Evolutionary conservation across 108 stramenopile species (phyloP), one percentile per base, ranked within the genome.

Genomic region (Parietichytrium sp.): DNA sequence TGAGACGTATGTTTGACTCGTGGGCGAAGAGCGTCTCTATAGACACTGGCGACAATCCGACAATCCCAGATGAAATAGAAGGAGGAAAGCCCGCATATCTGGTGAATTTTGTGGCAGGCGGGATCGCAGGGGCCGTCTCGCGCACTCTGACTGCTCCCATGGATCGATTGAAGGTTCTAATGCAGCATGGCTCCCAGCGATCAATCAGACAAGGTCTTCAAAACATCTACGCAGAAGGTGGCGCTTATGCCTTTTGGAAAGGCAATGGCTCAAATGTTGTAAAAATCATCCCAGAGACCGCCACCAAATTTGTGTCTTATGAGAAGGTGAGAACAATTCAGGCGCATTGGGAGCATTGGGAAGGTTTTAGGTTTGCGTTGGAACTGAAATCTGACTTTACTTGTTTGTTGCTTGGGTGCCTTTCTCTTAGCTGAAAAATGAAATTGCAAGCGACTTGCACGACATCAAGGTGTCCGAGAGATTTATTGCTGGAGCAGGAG

Each of bases 281-380:
- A 48, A 88, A 88, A 48, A 87, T 87, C 83, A 86, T 85, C 80
- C 88, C 88, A 23, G 88, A 88, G 81, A 81, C 82, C 8, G 87
- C 86, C 3, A 87, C 84, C 4, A 25, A 85, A 15, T 87, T 87
- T 45, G 47, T 87, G 45, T 38, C 78, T 25, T 87, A 87, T 51
- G 86, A 86, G 83, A 23, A 53, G n/a, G 84, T 85, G 54, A 85
- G 84, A 79, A 42, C n/a, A 33, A 27, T 29, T n/a, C 13, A 82
- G 84, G 4, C 72, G 84, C 45, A 81, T 82, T 72, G 83, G 26
- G 55, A 61, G 82, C 13, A 25, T 3, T 7, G 8, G n/a, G n/a
- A n/a, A n/a, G n/a, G n/a, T n/a, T n/a, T n/a, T n/a, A n/a, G n/a
- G n/a, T n/a, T 49, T 72, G 49, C 49, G 18, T 18, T 18, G 18